phyloP scores from a whole-genome alignment of 768 basidiomycete genomes.

The Harrya chromipes region DNA sequence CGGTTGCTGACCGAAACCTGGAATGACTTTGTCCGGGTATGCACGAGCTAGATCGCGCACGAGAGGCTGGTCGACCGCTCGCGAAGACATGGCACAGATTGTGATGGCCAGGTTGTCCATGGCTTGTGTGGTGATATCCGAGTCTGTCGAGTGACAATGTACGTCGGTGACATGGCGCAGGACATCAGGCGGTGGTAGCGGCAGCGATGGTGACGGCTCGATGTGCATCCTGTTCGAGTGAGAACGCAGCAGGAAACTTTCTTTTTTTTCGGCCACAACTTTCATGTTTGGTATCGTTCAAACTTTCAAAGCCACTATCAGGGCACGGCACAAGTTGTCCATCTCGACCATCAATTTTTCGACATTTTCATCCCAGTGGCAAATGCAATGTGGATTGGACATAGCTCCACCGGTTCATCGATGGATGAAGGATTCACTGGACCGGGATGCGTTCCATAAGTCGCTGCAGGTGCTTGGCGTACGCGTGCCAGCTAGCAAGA shows the following conservation, averaged over 20 bases:
- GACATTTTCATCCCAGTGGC: background rate
- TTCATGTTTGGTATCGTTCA: constrained; percentile 18
- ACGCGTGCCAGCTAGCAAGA: constrained; percentile 54
- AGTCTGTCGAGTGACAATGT: constrained; percentile 92
- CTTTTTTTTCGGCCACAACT: background rate
- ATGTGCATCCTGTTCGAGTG: background rate
- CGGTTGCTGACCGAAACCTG: constrained; percentile 75
- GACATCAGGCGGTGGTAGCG: constrained; percentile 37
- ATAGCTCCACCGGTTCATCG: constrained; percentile 47
- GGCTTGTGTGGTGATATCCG: constrained; percentile 43
- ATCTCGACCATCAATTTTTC: background rate
- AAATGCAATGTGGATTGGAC: constrained; percentile 31
- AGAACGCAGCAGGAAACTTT: background rate
- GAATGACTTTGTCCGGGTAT: constrained; percentile 68
- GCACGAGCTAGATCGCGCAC: constrained; percentile 63
- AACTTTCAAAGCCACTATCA: background rate
- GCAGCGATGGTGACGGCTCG: background rate
- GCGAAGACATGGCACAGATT: constrained; percentile 82
- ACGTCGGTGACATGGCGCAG: constrained; percentile 76
- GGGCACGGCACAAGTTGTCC: constrained; percentile 2
- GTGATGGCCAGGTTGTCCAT: constrained; percentile 60
- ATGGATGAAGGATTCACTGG: constrained; percentile 51
- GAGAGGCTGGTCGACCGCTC: constrained; percentile 61
- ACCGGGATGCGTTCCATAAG: constrained; percentile 63
- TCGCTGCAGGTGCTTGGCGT: constrained; percentile 66